Base-by-base conservation (phyloP, 2,329 filamentous ascomycete species). In the Hymenoscyphus fraxineus region DNA sequence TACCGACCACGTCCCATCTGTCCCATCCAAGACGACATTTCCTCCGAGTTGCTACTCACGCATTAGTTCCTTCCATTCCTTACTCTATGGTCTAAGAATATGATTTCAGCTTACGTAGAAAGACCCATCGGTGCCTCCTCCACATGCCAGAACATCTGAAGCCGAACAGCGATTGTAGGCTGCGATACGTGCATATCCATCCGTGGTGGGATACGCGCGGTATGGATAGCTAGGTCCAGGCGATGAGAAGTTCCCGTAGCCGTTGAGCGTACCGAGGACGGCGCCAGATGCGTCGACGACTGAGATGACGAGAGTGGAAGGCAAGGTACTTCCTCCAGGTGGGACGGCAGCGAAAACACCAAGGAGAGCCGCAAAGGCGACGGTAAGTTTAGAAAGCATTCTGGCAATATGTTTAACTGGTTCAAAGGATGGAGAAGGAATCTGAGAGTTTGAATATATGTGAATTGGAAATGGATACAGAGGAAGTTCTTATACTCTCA, bases 231-330 rank as follows among this genome's bases (percentile, higher is more conserved):
- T 54, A 15, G 64, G 64, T 15, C 60, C 64, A 16, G 64, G 60
- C 19, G 57, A 47, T 7, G 64, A 65, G 44, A 65, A 63, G 64
- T 65, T 65, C 12, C 64, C 64, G 41, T 58, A 58, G 39, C 64
- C 64, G 39, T 63, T 65, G 6, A 65, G 57, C 6, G 59, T 62
- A 27, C 57, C 64, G 32, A 65, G 12, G 3, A 40, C 38, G 10
- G 40, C 27, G 13, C 61, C 64, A 16, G 39, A 16, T 6, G 60
- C 19, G 35, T 63, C 44, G 31, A 59, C 12, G 13, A 62, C 57
- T 12, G 55, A 59, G 40, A 63, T 59, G 27, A 56, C 22, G n/a
- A 56, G 44, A 2, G 56, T 51, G 7, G 31, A 10, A 7, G 60
- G 55, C n/a, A 65, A 44, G 15, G 60, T 10, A 27, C 39, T 19